Conservation (phyloP, 2,329 filamentous ascomycete species). For the Exophiala lecanii-corni region DNA sequence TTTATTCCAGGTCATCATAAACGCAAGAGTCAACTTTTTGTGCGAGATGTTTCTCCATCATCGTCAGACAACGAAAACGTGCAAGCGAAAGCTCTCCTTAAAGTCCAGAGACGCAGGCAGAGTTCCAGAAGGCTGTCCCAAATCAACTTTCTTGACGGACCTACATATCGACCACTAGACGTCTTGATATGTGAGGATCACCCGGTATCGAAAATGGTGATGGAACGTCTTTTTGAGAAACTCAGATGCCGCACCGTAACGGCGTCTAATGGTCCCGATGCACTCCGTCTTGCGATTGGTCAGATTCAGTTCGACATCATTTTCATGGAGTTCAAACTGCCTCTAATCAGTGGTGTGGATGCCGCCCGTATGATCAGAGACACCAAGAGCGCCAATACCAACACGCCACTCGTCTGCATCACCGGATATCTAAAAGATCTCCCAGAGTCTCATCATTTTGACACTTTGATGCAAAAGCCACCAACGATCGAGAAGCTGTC, state of each 20-base stretch:
- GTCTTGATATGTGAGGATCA: constrained; percentile 97
- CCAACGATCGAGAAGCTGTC: constrained; percentile 87
- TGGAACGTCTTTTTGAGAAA: constrained; percentile 96
- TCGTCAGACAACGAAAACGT: constrained; percentile 97
- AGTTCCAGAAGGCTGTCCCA: constrained; percentile 92
- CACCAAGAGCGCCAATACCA: constrained; percentile 88
- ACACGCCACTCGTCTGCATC: constrained; percentile 92
- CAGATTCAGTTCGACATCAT: constrained; percentile 99
- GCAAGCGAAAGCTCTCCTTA: constrained; percentile 81
- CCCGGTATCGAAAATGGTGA: constrained; percentile 94
- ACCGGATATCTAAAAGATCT: constrained; percentile 98
- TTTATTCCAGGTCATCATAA: constrained; percentile 72
- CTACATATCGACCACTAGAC: constrained; percentile 84
- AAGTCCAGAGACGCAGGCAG: constrained; percentile 89
- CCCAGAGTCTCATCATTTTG: constrained; percentile 91
- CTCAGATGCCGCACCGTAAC: constrained; percentile 90
- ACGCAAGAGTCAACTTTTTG: constrained; percentile 87
- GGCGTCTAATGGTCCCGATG: constrained; percentile 83
- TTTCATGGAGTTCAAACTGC: constrained; percentile 94
- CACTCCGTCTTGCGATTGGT: constrained; percentile 87
- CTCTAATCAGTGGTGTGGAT: constrained; percentile 90
- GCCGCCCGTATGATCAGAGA: constrained; percentile 97
- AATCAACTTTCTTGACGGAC: constrained; percentile 77
- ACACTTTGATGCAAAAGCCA: constrained; percentile 92
- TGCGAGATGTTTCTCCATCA: constrained; percentile 75